Evolutionary conservation across 2,329 filamentous ascomycete species (phyloP).

Genomic region (Chrysosporium keratinophilum): DNA sequence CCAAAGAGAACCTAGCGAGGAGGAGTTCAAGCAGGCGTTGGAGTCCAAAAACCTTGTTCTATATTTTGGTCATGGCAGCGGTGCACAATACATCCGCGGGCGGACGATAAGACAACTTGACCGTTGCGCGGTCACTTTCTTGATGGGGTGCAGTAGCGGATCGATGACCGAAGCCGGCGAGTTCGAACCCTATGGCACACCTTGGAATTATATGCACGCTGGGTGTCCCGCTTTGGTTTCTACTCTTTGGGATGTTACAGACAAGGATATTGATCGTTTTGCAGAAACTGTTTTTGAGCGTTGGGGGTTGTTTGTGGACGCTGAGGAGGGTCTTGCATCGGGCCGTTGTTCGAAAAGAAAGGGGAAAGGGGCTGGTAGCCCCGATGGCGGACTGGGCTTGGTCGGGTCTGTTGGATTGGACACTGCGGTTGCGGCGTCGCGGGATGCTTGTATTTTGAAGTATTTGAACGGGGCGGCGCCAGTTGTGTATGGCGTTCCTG

Average conservation of each 20-base stretch:
- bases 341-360: not conserved
- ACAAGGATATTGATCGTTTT: conserved; percentile 93
- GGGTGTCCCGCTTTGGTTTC: conserved; percentile 79
- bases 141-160: conserved; percentile 91
- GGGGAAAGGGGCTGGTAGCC: not conserved
- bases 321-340: conserved; percentile 19
- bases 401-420: conserved; percentile 32
- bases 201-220: conserved; percentile 83
- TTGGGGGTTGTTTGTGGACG: conserved; percentile 61
- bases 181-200: conserved; percentile 83
- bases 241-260: conserved; percentile 95
- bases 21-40: conserved; percentile 62
- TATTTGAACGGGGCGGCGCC: conserved; percentile 92
- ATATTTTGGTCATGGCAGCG: conserved; percentile 94
- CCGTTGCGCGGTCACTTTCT: conserved; percentile 68
- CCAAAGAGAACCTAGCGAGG: conserved; percentile 60
- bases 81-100: conserved; percentile 84
- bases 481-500: conserved; percentile 88
- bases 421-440: conserved; percentile 67
- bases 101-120: conserved; percentile 70
- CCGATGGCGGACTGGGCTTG: not conserved
- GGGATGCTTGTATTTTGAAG: conserved; percentile 70
- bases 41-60: conserved; percentile 61
- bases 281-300: conserved; percentile 66
- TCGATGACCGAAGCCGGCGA: conserved; percentile 69